Evolutionary conservation across 257 asterid genomes (phyloP).

Genomic region (Galeopsis tetrahit): DNA sequence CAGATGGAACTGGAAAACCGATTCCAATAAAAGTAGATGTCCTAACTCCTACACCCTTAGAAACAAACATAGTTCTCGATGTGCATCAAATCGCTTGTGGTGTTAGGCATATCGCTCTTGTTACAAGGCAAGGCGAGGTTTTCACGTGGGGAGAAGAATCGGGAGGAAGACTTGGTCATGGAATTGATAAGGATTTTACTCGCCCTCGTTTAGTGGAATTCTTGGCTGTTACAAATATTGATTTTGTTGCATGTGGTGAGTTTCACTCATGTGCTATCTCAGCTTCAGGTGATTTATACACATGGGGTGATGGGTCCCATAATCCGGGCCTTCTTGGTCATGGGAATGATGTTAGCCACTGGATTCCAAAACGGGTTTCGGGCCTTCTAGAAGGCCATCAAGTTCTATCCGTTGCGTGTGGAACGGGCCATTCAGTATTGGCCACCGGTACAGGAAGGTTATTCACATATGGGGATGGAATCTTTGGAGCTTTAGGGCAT

Average conservation of each 20-base stretch:
- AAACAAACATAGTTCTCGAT: constrained; percentile 81
- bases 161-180: constrained; percentile 94
- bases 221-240: constrained; percentile 74
- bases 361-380: constrained; percentile 86
- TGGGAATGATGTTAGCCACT: constrained; percentile 86
- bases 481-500: constrained; percentile 88
- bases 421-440: constrained; percentile 93
- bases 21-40: constrained; percentile 64
- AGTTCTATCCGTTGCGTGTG: constrained; percentile 84
- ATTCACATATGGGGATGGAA: constrained; percentile 91
- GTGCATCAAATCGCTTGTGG: constrained; percentile 94
- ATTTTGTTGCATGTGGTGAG: constrained; percentile 83
- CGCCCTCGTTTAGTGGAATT: constrained; percentile 77
- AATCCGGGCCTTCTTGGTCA: constrained; percentile 92
- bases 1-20: constrained; percentile 62
- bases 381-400: constrained; percentile 83
- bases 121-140: constrained; percentile 92
- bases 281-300: constrained; percentile 79
- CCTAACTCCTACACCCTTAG: constrained; percentile 72
- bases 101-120: constrained; percentile 80
- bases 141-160: constrained; percentile 97
- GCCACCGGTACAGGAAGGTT: constrained; percentile 70
- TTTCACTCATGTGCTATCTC: constrained; percentile 85
- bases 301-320: constrained; percentile 96
- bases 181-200: constrained; percentile 70